phyloP scores from a whole-genome alignment of 768 basidiomycete genomes.

The Calvatia gigantea region DNA sequence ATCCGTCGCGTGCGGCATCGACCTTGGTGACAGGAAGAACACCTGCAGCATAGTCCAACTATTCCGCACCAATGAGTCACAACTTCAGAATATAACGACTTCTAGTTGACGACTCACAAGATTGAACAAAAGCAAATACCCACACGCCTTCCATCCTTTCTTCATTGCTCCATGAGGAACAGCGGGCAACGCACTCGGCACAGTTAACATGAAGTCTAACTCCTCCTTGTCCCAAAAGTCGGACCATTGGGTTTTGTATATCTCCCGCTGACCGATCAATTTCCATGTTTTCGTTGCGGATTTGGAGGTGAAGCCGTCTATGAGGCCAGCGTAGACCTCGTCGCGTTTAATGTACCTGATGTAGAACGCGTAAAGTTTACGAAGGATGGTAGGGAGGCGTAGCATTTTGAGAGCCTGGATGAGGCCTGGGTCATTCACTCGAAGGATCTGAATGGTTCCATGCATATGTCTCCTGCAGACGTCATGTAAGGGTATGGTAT shows the following conservation, averaged over 20 bases:
- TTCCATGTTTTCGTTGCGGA: slow-evolving; percentile 46
- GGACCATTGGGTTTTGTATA: slow-evolving; percentile 42
- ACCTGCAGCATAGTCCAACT: slow-evolving; percentile 57
- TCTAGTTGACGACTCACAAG: slow-evolving; percentile 41
- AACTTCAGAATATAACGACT: too few relatives aligned
- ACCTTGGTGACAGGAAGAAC: slow-evolving; percentile 59
- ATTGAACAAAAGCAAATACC: slow-evolving; percentile 67
- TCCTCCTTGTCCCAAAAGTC: slow-evolving; percentile 43
- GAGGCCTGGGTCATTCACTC: too few relatives aligned
- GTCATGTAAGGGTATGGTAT: slow-evolving; percentile 4
- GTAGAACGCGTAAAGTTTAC: too few relatives aligned
- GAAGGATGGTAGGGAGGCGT: too few relatives aligned
- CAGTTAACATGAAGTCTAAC: slow-evolving; percentile 62
- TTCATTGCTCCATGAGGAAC: too few relatives aligned
- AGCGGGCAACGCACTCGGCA: slow-evolving; percentile 60
- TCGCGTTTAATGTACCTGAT: too few relatives aligned
- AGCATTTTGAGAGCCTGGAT: too few relatives aligned
- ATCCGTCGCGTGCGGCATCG: slow-evolving; percentile 30
- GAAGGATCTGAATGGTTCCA: slow-evolving; percentile 30
- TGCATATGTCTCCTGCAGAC: slow-evolving; percentile 39
- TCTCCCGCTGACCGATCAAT: slow-evolving; percentile 43
- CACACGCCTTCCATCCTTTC: slow-evolving; percentile 47
- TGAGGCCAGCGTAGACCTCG: slow-evolving; percentile 33
- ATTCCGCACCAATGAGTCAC: background rate
- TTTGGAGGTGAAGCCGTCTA: too few relatives aligned